phyloP scores from a whole-genome alignment of 129 eudicot genomes.

The Silybum marianum region DNA sequence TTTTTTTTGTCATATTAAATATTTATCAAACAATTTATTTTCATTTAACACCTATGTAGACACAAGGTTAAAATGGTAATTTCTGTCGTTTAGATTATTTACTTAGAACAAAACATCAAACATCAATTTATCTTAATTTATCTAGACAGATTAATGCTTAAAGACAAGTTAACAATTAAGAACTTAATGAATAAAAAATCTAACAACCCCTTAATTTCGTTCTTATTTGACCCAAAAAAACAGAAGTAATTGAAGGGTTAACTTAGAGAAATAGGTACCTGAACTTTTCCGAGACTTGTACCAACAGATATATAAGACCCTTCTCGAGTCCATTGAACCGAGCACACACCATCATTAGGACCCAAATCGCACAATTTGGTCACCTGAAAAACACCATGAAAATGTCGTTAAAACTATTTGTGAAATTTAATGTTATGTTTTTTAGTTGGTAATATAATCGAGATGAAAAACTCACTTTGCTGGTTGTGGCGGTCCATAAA shows the following conservation, averaged over 20 bases:
- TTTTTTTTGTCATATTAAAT: no score
- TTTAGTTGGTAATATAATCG: not conserved
- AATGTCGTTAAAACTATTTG: not conserved
- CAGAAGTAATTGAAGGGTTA: not conserved
- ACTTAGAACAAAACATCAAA: no score
- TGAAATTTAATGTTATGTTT: not conserved
- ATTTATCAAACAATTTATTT: no score
- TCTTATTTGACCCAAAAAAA: not conserved
- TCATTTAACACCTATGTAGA: no score
- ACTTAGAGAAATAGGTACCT: constrained; percentile 47
- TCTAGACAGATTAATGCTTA: no score
- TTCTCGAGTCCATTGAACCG: constrained; percentile 99
- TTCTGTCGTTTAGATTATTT: no score
- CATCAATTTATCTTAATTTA: no score
- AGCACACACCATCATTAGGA: constrained; percentile 88
- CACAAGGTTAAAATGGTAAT: no score
- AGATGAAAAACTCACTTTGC: constrained; percentile 63
- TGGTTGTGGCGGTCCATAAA: constrained; percentile 94
- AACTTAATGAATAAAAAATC: no score
- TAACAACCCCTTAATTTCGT: not conserved
- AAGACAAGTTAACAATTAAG: no score
- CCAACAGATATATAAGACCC: constrained; percentile 97
- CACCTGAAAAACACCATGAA: constrained; percentile 50
- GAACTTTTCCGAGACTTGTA: constrained; percentile 90
- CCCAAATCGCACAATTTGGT: constrained; percentile 96